A percentile compares a stretch with the other conserved stretches of the same genome.
Conservation (phyloP, 306 rosid species). For the Dalbergia cochinchinensis region DNA sequence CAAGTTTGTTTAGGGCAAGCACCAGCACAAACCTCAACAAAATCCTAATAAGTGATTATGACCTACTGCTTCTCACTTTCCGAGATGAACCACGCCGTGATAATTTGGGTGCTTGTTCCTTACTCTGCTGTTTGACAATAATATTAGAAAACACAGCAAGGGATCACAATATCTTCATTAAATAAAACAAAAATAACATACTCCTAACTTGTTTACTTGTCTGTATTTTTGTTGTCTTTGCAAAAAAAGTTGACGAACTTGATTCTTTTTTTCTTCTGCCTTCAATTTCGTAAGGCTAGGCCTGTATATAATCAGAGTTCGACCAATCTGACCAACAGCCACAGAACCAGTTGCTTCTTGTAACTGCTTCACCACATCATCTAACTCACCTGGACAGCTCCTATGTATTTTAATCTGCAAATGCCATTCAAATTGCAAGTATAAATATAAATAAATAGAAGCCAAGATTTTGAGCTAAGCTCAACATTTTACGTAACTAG, state of each 20-base stretch:
- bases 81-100: slow-evolving; percentile 62
- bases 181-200: not conserved
- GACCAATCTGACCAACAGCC: slow-evolving; percentile 76
- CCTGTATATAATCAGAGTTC: slow-evolving; percentile 77
- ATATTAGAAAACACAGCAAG: slow-evolving; percentile 12
- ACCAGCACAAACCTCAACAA: slow-evolving; percentile 17
- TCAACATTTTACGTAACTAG: not conserved
- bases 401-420: slow-evolving; percentile 83
- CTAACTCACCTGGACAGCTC: slow-evolving; percentile 89
- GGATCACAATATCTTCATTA: not conserved
- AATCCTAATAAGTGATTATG: slow-evolving; percentile 17
- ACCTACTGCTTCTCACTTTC: slow-evolving; percentile 57
- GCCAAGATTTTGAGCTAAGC: slow-evolving; percentile 8
- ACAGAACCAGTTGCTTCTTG: slow-evolving; percentile 80
- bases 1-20: slow-evolving; percentile 8
- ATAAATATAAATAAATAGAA: not conserved
- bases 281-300: slow-evolving; percentile 88
- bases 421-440: slow-evolving; percentile 27
- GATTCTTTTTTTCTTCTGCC: slow-evolving; percentile 83
- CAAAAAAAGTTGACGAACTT: slow-evolving; percentile 51
- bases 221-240: slow-evolving; percentile 54
- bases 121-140: slow-evolving; percentile 56
- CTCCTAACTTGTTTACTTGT: slow-evolving; percentile 45
- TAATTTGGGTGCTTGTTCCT: slow-evolving; percentile 44
- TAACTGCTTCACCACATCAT: slow-evolving; percentile 72